Percentiles rank a stretch among this genome's conserved stretches.
These are phyloP conservation scores for Colletotrichum kahawae DNA, from an alignment of 2,329 filamentous ascomycete species.

Conservation along the genomic window DNA sequence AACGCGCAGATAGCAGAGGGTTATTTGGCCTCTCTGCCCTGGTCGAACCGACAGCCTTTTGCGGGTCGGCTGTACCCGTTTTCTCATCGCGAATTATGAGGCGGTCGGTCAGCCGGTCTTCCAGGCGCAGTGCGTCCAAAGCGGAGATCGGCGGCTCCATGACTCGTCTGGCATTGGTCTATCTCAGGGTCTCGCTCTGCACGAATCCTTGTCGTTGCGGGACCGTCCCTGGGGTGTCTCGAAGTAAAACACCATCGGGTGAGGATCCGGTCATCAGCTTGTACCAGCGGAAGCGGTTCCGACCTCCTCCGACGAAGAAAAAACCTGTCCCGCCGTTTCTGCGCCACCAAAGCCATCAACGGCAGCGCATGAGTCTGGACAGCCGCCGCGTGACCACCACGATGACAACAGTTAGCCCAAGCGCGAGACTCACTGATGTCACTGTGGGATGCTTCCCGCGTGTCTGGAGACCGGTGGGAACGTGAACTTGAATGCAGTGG, in stretches of 20 bases:
- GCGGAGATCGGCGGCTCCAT: constrained; percentile 1
- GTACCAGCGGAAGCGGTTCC: background rate
- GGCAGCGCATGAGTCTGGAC: background rate
- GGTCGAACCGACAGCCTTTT: background rate
- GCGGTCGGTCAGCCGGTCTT: background rate
- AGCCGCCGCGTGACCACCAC: background rate
- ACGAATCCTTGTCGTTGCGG: background rate
- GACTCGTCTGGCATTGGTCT: constrained; percentile 11
- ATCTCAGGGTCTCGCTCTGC: background rate
- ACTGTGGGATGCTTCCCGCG: background rate
- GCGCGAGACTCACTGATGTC: background rate
- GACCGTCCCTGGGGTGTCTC: background rate
- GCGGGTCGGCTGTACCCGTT: background rate
- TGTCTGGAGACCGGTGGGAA: background rate
- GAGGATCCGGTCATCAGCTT: background rate
- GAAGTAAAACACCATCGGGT: constrained; percentile 7
- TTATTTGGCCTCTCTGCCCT: background rate
- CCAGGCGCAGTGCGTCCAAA: background rate
- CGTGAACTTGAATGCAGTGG: background rate
- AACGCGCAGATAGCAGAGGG: background rate
- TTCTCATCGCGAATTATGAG: background rate
- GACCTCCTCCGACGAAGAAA: background rate
- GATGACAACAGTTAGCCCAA: background rate
- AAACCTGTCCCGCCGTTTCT: background rate
- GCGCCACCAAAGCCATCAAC: background rate